phyloP scores from a whole-genome alignment of 73 alveolate genomes.

The Uronychia setigera region DNA sequence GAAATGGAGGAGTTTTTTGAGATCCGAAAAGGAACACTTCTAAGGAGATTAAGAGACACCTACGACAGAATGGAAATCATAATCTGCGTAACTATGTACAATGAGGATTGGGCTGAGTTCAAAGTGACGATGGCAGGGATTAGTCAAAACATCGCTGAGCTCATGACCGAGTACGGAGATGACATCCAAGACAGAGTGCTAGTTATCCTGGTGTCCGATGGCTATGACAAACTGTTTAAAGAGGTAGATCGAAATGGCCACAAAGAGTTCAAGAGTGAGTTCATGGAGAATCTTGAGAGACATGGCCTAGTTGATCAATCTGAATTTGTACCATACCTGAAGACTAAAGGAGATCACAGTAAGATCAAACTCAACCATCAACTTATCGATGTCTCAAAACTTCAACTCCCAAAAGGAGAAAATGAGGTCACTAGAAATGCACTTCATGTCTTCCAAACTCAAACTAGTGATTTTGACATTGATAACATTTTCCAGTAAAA shows the following conservation, averaged over 20 bases:
- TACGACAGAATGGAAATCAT: constrained; percentile 11
- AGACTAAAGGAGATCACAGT: neutral
- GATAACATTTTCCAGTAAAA: neutral
- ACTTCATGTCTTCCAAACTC: neutral
- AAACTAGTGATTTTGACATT: neutral
- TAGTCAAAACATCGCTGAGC: neutral
- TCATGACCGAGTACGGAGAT: neutral
- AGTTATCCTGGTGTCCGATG: constrained; percentile 4
- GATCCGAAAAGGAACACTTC: too few relatives aligned
- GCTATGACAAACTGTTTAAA: neutral
- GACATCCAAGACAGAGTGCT: neutral
- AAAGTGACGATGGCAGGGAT: neutral
- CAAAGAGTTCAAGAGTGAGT: too few relatives aligned
- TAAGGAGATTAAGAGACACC: too few relatives aligned
- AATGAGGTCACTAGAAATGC: neutral
- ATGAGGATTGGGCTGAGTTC: neutral
- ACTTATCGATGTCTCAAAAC: neutral
- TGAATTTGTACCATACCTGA: neutral
- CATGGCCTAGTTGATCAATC: neutral
- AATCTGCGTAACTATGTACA: neutral
- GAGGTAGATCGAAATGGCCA: neutral
- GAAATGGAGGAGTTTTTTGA: too few relatives aligned
- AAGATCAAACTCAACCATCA: neutral
- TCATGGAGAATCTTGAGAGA: too few relatives aligned
- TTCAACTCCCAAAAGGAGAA: neutral